phyloP scores from a whole-genome alignment of 768 basidiomycete genomes.

The Boletus coccyginus region DNA sequence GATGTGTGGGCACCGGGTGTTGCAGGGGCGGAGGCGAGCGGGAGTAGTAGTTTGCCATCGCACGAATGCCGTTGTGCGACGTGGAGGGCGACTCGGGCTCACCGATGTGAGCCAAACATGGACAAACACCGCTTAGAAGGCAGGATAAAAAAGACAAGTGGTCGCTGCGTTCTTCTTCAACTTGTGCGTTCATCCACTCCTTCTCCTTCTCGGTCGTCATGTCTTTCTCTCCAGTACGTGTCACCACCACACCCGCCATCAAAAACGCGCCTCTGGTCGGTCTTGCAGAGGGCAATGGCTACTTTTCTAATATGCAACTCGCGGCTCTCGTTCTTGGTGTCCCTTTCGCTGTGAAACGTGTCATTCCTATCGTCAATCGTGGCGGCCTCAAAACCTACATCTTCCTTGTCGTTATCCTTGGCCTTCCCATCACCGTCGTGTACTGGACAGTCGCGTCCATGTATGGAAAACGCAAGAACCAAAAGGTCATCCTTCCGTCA shows the following conservation, averaged over 20 bases:
- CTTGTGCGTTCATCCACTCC: conserved; percentile 17
- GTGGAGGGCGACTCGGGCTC: background rate
- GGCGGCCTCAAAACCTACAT: conserved; percentile 86
- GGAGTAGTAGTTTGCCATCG: conserved; percentile 37
- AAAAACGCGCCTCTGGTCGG: conserved; percentile 83
- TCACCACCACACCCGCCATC: conserved; percentile 72
- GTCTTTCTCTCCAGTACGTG: conserved; percentile 49
- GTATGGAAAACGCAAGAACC: conserved; percentile 78
- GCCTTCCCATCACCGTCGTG: conserved; percentile 70
- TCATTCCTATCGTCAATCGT: conserved; percentile 78
- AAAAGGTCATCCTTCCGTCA: conserved; percentile 81
- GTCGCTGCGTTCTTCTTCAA: background rate
- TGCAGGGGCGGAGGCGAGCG: conserved; percentile 77
- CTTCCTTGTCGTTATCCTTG: conserved; percentile 72
- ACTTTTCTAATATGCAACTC: conserved; percentile 80
- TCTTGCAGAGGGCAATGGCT: conserved; percentile 82
- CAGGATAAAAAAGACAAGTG: conserved; percentile 18
- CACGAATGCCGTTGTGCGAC: background rate
- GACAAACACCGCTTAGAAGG: conserved; percentile 15
- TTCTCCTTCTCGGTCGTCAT: conserved; percentile 26
- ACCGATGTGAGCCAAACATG: conserved; percentile 8
- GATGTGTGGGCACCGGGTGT: conserved; percentile 87
- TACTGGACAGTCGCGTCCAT: conserved; percentile 91
- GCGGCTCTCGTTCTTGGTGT: conserved; percentile 72
- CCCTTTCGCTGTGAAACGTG: conserved; percentile 80